Conservation (phyloP, 2,329 filamentous ascomycete genomes). For the Metarhizium rileyi region DNA sequence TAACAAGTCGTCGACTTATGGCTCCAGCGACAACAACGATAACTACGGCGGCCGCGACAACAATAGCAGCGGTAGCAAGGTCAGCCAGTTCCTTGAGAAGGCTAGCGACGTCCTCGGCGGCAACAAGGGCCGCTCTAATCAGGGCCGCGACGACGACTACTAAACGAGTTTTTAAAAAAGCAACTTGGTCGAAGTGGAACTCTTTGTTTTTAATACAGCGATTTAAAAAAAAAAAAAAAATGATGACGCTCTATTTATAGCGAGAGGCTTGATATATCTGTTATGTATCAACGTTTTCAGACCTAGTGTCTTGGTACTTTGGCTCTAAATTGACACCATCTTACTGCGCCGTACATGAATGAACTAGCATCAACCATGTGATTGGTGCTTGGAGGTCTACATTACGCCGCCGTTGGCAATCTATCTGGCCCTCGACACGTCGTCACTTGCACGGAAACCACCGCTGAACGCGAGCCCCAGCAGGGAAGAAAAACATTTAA, state of each 20-base stretch:
- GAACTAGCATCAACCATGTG: too few relatives aligned
- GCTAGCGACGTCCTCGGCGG: constrained; percentile 39
- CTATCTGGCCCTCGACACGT: too few relatives aligned
- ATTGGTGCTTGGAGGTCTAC: too few relatives aligned
- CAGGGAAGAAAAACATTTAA: too few relatives aligned
- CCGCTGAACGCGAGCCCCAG: too few relatives aligned
- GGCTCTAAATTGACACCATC: neutral
- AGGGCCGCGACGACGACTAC: constrained; percentile 16
- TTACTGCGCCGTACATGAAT: neutral
- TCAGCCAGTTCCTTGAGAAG: constrained; percentile 52
- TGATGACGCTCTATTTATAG: neutral
- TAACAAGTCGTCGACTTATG: constrained; percentile 10
- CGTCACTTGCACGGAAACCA: too few relatives aligned
- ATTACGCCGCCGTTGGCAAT: too few relatives aligned
- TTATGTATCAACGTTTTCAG: neutral
- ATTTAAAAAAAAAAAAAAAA: neutral
- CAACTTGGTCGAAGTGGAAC: neutral
- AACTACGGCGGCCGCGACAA: constrained; percentile 9
- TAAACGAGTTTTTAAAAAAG: neutral
- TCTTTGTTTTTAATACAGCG: neutral
- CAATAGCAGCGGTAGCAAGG: constrained; percentile 29
- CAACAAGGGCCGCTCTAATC: constrained; percentile 29
- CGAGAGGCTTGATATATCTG: neutral
- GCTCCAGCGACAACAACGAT: constrained; percentile 5
- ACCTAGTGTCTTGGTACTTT: neutral